Evolutionary conservation across 768 basidiomycete genomes (phyloP).

Genomic region (Pisolithus marmoratus): DNA sequence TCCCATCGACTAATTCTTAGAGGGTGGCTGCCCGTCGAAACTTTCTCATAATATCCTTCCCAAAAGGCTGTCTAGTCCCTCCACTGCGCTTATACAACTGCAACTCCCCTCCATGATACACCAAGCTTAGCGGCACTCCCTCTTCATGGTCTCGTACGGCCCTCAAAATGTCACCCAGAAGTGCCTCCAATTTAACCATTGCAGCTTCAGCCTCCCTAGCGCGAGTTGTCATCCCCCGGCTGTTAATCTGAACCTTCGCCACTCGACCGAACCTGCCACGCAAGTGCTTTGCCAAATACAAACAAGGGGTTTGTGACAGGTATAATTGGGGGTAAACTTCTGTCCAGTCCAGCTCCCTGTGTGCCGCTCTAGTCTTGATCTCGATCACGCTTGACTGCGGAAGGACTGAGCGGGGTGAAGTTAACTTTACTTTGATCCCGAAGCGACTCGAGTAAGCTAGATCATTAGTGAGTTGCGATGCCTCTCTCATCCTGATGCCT

Average conservation of each 20-base stretch:
- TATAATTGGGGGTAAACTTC: conserved; percentile 62
- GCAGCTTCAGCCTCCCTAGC: conserved; percentile 15
- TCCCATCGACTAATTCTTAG: no score
- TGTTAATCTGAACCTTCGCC: conserved; percentile 39
- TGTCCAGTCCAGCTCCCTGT: conserved; percentile 43
- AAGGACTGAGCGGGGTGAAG: conserved; percentile 23
- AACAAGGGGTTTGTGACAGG: conserved; percentile 60
- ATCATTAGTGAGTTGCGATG: not conserved
- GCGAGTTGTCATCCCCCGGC: conserved; percentile 17
- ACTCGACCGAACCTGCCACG: conserved; percentile 48
- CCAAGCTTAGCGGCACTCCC: conserved; percentile 48
- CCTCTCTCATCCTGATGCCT: conserved; percentile 7
- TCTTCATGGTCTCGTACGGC: conserved; percentile 48
- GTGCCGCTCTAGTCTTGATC: conserved; percentile 26
- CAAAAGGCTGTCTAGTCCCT: conserved; percentile 16
- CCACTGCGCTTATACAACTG: conserved; percentile 44
- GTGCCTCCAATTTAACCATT: conserved; percentile 20
- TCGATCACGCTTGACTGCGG: conserved; percentile 34
- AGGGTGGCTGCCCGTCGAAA: conserved; percentile 4
- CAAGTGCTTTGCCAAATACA: conserved; percentile 54
- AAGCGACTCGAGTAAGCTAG: not conserved
- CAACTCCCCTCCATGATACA: conserved; percentile 39
- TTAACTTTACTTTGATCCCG: conserved; percentile 17
- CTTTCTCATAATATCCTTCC: conserved; percentile 17
- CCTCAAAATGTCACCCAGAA: conserved; percentile 36